These are phyloP conservation scores for Solanum pimpinellifolium DNA, from an alignment of 257 asterid genomes.

Conservation along the genomic window DNA sequence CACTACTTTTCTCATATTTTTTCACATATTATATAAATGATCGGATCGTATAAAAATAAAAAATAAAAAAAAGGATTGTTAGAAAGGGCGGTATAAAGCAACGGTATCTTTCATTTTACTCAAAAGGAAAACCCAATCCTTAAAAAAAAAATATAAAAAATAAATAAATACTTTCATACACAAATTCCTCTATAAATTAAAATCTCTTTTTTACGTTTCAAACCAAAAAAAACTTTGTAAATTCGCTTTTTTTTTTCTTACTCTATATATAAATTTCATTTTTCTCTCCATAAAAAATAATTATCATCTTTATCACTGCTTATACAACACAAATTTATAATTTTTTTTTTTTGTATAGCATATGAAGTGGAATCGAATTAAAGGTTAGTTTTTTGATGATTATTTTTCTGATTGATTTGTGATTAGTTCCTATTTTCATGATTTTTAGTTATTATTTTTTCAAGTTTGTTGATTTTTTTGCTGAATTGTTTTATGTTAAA, in stretches of 20 bases:
- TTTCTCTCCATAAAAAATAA: background rate
- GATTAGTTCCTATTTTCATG: background rate
- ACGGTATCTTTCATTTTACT: conserved; percentile 23
- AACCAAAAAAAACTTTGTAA: background rate
- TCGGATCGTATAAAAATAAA: background rate
- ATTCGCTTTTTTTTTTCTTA: background rate
- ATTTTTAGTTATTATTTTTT: background rate
- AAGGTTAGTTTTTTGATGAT: background rate
- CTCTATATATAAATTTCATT: background rate
- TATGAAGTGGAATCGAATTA: background rate
- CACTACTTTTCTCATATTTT: background rate
- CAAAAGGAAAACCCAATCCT: conserved; percentile 17
- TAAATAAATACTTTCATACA: conserved; percentile 16
- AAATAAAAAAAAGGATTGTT: background rate
- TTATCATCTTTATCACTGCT: background rate
- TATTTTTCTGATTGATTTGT: background rate
- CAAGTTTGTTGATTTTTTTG: background rate
- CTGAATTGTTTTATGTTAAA: background rate
- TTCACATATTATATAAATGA: background rate
- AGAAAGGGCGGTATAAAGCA: conserved; percentile 16
- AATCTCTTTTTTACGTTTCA: background rate
- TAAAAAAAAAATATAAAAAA: too few relatives aligned
- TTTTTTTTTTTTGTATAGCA: background rate
- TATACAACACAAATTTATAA: background rate
- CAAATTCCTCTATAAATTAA: background rate